Base-by-base conservation (phyloP, 2,329 filamentous ascomycete species). In the Drechslerella coelobrocha region DNA sequence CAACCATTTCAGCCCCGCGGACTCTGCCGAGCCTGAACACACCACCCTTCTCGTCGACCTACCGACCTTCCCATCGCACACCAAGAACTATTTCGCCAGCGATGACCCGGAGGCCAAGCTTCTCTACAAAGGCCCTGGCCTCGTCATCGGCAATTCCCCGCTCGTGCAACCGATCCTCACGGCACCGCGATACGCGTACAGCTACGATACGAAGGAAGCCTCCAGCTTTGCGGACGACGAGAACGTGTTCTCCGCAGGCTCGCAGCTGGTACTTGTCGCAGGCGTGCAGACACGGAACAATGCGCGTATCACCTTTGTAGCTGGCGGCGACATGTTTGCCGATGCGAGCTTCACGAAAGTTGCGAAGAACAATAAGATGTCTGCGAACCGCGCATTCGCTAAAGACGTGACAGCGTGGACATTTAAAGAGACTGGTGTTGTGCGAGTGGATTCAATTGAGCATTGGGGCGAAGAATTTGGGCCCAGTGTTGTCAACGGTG, bases 1-100 rank as follows among this genome's bases (percentile, higher is more conserved):
- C 72, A 94, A 97, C 80, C 94, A 99, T 83, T 97, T 97, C 86
- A 89, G 91, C 82, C 94, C 94, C 81, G 93, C 97, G 77, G 83
- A 84, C 62, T 75, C 85, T 29, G 91, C 89, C 41, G 89, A 93
- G 2, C 78, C 87, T 53, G 92, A 97, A 77, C 94, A 99, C 80
- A 91, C 97, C 80, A 90, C 96, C 27, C 83, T 99, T 47, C 84
- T 97, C 27, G 81, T 97, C 55, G 85, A 89, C 45, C 83, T 86
- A 34, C 90, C 92, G 2, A 81, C 82, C 68, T 79, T 89, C 72
- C 88, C 89, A 75, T 77, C 85, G 23, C 90, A 87, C 75, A 82
- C 91, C 63, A 89, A 89, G 82, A 84, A 89, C 77, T 92, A 89
- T 83, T 97, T 97, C 78, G 82, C 81, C 61, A 87, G 87, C 21